A percentile compares a stretch with the other conserved stretches of the same genome.
Conservation (phyloP, 345 rosid genomes). For the Cardamine resedifolia region DNA sequence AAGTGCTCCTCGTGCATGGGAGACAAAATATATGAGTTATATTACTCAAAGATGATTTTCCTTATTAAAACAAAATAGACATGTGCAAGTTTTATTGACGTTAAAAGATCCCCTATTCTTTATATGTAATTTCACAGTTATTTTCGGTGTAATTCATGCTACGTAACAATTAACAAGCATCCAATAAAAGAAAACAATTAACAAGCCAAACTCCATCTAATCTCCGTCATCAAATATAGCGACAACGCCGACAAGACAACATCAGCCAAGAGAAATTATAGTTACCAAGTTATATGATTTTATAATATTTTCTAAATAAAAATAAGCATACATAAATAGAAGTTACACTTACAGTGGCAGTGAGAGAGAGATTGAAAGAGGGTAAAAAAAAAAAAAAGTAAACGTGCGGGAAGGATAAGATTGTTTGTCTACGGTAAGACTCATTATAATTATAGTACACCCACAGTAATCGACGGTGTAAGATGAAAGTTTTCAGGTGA, state of each 20-base stretch:
- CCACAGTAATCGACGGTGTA: conserved; percentile 9
- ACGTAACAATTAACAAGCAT: neutral
- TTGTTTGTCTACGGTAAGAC: conserved; percentile 36
- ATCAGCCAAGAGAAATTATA: conserved; percentile 2
- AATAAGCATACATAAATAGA: conserved; percentile 27
- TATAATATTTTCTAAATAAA: conserved; percentile 14
- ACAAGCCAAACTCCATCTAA: conserved; percentile 16
- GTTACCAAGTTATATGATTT: conserved; percentile 28
- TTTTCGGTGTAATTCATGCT: neutral
- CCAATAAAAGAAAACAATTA: neutral
- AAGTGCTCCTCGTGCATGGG: neutral
- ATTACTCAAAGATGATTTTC: neutral
- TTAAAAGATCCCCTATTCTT: neutral
- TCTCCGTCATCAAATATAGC: conserved; percentile 10
- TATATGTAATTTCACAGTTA: neutral
- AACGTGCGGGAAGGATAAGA: conserved; percentile 9
- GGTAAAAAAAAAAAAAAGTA: neutral
- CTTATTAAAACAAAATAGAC: neutral
- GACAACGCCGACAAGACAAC: neutral
- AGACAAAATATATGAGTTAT: neutral
- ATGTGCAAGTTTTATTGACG: neutral
- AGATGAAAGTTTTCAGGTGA: neutral
- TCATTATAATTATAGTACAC: conserved; percentile 31
- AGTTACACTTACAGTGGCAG: conserved; percentile 32
- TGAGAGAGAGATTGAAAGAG: neutral